These are phyloP conservation scores for Rutstroemia sp. DNA, from an alignment of 2,329 filamentous ascomycete species.

Conservation along the genomic window DNA sequence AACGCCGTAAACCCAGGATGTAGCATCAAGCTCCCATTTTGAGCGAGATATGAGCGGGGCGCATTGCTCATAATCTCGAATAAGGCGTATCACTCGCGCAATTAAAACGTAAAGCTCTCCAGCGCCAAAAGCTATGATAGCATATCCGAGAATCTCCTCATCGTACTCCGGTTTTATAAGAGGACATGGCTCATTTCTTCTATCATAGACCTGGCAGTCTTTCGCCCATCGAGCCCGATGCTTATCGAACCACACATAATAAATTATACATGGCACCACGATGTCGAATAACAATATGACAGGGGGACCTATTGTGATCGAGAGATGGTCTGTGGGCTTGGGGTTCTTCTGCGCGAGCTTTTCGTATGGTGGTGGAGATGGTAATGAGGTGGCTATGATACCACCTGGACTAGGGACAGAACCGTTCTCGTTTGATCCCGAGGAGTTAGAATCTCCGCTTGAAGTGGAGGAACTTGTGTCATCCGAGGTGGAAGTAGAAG, in stretches of 20 bases:
- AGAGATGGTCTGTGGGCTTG: conserved; percentile 17
- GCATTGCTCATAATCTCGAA: conserved; percentile 14
- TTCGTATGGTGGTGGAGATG: conserved; percentile 11
- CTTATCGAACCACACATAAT: conserved; percentile 12
- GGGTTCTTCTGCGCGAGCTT: conserved; percentile 21
- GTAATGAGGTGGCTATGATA: not conserved
- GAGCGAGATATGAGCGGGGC: conserved; percentile 19
- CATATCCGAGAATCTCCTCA: conserved; percentile 17
- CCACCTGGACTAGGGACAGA: not conserved
- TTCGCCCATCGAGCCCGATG: conserved; percentile 12
- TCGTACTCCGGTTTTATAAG: conserved; percentile 16
- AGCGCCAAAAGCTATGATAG: conserved; percentile 17
- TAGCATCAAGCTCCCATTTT: conserved; percentile 20
- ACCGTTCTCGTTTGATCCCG: too few species aligned
- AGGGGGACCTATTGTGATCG: conserved; percentile 19
- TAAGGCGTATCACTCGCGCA: conserved; percentile 13
- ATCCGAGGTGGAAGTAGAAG: not conserved
- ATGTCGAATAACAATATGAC: conserved; percentile 20
- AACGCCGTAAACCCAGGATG: conserved; percentile 19
- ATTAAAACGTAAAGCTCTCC: conserved; percentile 19
- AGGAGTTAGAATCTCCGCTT: not conserved
- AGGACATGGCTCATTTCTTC: conserved; percentile 8
- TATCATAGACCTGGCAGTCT: conserved; percentile 10
- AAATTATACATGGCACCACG: conserved; percentile 20
- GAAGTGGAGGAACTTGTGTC: not conserved